phyloP scores from a whole-genome alignment of 306 rosid species.

The Urtica urens region DNA sequence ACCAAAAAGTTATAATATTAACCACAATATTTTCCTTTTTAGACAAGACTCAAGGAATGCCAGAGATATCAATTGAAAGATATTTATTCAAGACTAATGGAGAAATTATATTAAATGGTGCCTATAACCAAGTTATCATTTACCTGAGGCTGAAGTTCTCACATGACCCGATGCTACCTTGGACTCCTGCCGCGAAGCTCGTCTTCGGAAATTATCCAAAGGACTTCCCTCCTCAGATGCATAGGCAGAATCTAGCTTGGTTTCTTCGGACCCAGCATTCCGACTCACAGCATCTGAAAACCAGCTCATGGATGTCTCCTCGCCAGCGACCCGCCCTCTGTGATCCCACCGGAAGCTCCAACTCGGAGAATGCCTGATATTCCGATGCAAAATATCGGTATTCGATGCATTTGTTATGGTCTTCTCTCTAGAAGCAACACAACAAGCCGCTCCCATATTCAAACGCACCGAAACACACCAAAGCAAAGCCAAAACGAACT shows the following conservation, averaged over 20 bases:
- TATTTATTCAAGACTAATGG: too few relatives aligned
- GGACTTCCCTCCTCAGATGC: conserved; percentile 45
- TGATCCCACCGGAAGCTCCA: conserved; percentile 68
- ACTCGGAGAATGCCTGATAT: conserved; percentile 39
- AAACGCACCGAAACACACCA: conserved; percentile 4
- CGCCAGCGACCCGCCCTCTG: conserved; percentile 48
- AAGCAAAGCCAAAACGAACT: neutral
- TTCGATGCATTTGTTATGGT: conserved; percentile 35
- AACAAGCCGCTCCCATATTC: conserved; percentile 50
- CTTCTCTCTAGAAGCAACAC: conserved; percentile 48
- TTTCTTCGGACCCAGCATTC: conserved; percentile 36
- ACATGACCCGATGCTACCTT: conserved; percentile 21
- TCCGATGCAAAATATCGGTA: conserved; percentile 34
- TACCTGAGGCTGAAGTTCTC: conserved; percentile 40
- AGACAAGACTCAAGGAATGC: too few relatives aligned
- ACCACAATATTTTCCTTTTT: too few relatives aligned
- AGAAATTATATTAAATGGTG: neutral
- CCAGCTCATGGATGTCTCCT: conserved; percentile 40
- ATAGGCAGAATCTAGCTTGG: conserved; percentile 34
- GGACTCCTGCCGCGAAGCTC: conserved; percentile 22
- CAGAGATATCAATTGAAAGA: too few relatives aligned
- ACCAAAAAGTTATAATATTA: too few relatives aligned
- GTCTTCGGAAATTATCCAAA: conserved; percentile 19
- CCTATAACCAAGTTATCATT: neutral
- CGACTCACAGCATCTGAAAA: conserved; percentile 35